Conservation (phyloP, 305 asterid species). For the Ilex paraguariensis region DNA sequence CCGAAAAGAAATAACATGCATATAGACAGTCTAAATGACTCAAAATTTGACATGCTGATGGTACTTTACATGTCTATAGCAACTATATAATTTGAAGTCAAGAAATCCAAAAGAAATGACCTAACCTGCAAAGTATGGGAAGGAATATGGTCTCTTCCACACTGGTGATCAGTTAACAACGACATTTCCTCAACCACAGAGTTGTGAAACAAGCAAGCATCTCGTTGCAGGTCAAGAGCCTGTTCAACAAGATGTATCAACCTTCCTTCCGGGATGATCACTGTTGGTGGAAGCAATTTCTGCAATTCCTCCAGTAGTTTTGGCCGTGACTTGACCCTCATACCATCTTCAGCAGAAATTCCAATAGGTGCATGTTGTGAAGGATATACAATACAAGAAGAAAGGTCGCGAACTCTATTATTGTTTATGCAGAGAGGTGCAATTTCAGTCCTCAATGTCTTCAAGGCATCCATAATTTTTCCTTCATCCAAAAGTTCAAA, state of each 20-base stretch:
- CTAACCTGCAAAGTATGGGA: slow-evolving; percentile 74
- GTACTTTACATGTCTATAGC: too few relatives aligned
- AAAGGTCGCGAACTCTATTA: slow-evolving; percentile 63
- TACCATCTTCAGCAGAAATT: slow-evolving; percentile 26
- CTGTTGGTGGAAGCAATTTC: slow-evolving; percentile 72
- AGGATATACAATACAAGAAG: slow-evolving; percentile 54
- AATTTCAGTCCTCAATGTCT: slow-evolving; percentile 72
- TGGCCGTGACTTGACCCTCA: slow-evolving; percentile 47
- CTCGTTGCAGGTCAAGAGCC: slow-evolving; percentile 74
- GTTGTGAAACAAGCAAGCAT: slow-evolving; percentile 76
- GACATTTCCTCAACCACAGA: slow-evolving; percentile 62
- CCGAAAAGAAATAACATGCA: too few relatives aligned
- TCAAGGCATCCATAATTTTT: slow-evolving; percentile 69
- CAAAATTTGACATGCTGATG: too few relatives aligned
- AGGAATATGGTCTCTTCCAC: slow-evolving; percentile 78
- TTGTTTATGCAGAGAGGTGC: slow-evolving; percentile 48
- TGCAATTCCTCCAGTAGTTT: slow-evolving; percentile 65
- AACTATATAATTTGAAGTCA: too few relatives aligned
- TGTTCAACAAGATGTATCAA: slow-evolving; percentile 85
- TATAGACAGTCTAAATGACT: too few relatives aligned
- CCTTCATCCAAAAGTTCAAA: slow-evolving; percentile 63
- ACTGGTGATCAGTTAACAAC: slow-evolving; percentile 67
- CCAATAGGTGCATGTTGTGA: slow-evolving; percentile 30
- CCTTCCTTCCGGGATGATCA: slow-evolving; percentile 73
- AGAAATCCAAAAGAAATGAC: slow-evolving; percentile 4